Conservation (phyloP, 2,329 filamentous ascomycete species). For the Monilinia laxa region DNA sequence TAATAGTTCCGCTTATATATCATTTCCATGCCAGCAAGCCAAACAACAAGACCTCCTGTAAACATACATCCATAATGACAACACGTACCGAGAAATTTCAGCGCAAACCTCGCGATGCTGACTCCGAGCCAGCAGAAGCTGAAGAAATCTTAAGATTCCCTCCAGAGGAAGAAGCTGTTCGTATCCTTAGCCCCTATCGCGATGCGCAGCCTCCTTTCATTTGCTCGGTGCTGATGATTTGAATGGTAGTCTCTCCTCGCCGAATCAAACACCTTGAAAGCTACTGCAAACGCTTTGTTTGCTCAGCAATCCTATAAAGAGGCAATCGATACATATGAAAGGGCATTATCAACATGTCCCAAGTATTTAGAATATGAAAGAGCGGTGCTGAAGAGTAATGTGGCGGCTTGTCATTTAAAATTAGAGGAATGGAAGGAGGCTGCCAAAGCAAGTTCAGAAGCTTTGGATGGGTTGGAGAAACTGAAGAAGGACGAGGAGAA, state of each 20-base stretch:
- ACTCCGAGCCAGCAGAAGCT: slow-evolving; percentile 26
- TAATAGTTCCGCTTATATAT: slow-evolving; percentile 13
- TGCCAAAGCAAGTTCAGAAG: slow-evolving; percentile 68
- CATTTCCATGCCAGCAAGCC: slow-evolving; percentile 19
- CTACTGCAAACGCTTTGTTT: slow-evolving; percentile 79
- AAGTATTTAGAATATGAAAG: slow-evolving; percentile 85
- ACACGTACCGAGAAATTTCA: slow-evolving; percentile 39
- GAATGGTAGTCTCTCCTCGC: slow-evolving; percentile 58
- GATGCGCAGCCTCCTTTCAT: not conserved
- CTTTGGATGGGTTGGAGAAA: slow-evolving; percentile 70
- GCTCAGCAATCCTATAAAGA: slow-evolving; percentile 67
- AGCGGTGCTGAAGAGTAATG: slow-evolving; percentile 83
- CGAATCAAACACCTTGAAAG: slow-evolving; percentile 72
- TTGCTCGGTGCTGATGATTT: not conserved
- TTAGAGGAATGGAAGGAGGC: slow-evolving; percentile 83
- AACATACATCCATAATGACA: slow-evolving; percentile 33
- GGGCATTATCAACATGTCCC: slow-evolving; percentile 75
- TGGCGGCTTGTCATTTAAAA: slow-evolving; percentile 85
- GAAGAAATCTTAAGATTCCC: slow-evolving; percentile 42
- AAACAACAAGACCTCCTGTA: slow-evolving; percentile 12
- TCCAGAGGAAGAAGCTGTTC: slow-evolving; percentile 46
- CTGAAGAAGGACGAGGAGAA: slow-evolving; percentile 45
- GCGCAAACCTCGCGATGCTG: slow-evolving; percentile 36
- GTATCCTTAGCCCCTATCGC: slow-evolving; percentile 21
- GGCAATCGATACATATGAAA: slow-evolving; percentile 80